These are phyloP conservation scores for Puccinia hordei DNA, from an alignment of 1,284 basidiomycete species.

Conservation along the genomic window DNA sequence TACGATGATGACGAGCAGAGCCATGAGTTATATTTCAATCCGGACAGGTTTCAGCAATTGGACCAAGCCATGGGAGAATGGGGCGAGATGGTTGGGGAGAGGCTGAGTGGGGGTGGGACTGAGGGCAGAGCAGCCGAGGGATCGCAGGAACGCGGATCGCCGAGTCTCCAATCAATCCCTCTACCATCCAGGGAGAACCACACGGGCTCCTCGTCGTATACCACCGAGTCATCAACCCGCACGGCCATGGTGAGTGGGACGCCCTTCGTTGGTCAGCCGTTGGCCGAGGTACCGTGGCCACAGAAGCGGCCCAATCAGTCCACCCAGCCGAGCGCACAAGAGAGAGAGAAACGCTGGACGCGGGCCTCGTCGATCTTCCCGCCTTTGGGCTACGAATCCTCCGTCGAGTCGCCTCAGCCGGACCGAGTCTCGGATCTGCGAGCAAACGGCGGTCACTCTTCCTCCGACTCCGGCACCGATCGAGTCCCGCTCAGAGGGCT, in stretches of 20 bases:
- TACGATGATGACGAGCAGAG: not conserved
- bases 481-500: not conserved
- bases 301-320: not conserved
- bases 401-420: not conserved
- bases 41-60: not conserved
- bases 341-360: constrained; percentile 16
- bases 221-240: not conserved
- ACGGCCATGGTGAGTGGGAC: not conserved
- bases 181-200: not conserved
- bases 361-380: constrained; percentile 16
- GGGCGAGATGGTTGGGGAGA: not conserved
- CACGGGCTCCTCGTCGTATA: not conserved
- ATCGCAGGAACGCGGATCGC: not conserved
- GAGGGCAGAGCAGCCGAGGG: not conserved
- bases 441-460: not conserved
- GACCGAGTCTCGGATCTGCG: not conserved
- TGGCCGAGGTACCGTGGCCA: constrained; percentile 26
- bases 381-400: constrained; percentile 14
- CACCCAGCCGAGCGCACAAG: not conserved
- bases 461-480: not conserved
- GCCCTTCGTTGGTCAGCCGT: constrained; percentile 19
- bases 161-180: constrained; percentile 1
- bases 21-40: not conserved
- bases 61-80: not conserved
- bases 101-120: not conserved